These are phyloP conservation scores for Geotrichum restrictum DNA, from an alignment of 1,139 yeast genomes.

Conservation along the genomic window DNA sequence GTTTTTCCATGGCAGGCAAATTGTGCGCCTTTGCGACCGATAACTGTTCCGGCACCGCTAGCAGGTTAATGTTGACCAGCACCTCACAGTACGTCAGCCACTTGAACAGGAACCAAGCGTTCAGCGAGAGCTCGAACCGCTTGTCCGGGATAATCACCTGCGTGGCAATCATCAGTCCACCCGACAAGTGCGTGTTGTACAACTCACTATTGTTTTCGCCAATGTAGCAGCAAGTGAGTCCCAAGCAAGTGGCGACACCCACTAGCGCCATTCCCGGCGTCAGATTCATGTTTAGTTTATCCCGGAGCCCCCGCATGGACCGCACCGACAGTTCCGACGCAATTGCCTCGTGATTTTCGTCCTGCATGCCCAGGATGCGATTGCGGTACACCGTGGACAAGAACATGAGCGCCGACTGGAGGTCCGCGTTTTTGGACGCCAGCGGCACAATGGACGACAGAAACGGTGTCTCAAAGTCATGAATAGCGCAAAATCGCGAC, in stretches of 20 bases:
- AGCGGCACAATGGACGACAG: slow-evolving; percentile 21
- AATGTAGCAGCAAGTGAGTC: slow-evolving; percentile 19
- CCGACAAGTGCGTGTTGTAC: slow-evolving; percentile 21
- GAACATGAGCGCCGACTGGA: slow-evolving; percentile 21
- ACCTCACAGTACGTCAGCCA: slow-evolving; percentile 22
- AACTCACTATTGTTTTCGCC: slow-evolving; percentile 18
- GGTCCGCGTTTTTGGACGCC: slow-evolving; percentile 20
- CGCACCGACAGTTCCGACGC: slow-evolving; percentile 15
- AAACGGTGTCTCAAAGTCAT: slow-evolving; percentile 23
- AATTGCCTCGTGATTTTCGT: slow-evolving; percentile 16
- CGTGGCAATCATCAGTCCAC: slow-evolving; percentile 22
- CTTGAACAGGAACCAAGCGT: slow-evolving; percentile 22
- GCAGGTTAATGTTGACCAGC: slow-evolving; percentile 17
- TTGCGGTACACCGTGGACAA: slow-evolving; percentile 21
- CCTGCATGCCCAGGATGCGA: slow-evolving; percentile 16
- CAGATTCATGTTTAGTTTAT: slow-evolving; percentile 13
- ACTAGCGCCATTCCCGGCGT: slow-evolving; percentile 12
- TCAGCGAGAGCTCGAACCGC: slow-evolving; percentile 8
- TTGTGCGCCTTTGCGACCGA: slow-evolving; percentile 17
- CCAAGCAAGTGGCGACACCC: slow-evolving; percentile 21
- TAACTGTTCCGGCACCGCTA: slow-evolving; percentile 14
- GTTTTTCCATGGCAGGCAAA: slow-evolving; percentile 14
- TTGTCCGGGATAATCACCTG: slow-evolving; percentile 19
- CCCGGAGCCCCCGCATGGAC: slow-evolving; percentile 16
- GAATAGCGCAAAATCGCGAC: slow-evolving; percentile 23